Base-by-base conservation (phyloP, 305 asterid genomes). In the Solanum aculeatissimum region DNA sequence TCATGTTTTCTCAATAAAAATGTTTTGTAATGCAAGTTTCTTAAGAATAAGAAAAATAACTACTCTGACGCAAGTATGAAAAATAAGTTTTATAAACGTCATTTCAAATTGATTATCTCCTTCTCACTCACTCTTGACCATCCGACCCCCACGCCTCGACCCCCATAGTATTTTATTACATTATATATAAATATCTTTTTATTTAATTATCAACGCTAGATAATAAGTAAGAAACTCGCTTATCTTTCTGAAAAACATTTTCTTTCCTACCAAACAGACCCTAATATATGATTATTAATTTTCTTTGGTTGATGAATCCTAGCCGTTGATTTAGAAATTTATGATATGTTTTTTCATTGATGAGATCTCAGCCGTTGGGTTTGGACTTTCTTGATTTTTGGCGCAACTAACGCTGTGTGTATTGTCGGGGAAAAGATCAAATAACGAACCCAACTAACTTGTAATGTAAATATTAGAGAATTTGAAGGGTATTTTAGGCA, bases 371-470 rank as follows among this genome's bases (percentile, higher is more conserved):
- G 29, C 87, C 89, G 81, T 85, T 53, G 27, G n/a, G 79, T 54
- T 29, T 57, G 54, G 54, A 63, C 78, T 60, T n/a, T 78, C 89
- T 85, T 58, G 90, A 87, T 84, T 84, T 32, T 82, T 87, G 89
- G 91, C 88, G 89, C 87, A 85, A 87, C 89, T 68, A 60, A 65
- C 89, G 90, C 86, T 84, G 9, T 60, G 81, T 27, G 23, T 27
- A 53, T 21, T 63, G 69, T 21, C 82, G 66, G 35, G 25, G 40
- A 42, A 53, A 83, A 69, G 18, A 65, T 38, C 49, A 35, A 54
- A 83, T 80, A 83, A 86, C 88, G 87, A 88, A 85, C 85, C 87
- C 88, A 83, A 85, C 88, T 69, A 83, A 82, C 84, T 78, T 29
- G 6, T 77, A 7, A 78, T 3, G 83, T 53, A 54, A 53, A 78